Evolutionary conservation across 148 eudicot species (phyloP).

Genomic region (Camellia sinensis): DNA sequence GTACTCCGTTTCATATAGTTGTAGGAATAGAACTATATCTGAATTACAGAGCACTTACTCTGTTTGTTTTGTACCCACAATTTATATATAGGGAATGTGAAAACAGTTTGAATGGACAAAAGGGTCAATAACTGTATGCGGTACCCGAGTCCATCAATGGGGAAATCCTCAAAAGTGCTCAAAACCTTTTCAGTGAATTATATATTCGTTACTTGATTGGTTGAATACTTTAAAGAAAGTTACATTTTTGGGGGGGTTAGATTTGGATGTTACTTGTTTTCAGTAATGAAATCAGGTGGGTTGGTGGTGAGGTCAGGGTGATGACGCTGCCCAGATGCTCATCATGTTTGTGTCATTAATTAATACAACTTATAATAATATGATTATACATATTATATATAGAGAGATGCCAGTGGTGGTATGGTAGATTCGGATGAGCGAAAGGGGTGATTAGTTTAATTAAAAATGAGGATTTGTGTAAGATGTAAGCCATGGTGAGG

Average conservation of each 20-base stretch:
- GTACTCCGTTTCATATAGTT: conserved; percentile 9
- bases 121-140: background rate
- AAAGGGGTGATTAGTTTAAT: background rate
- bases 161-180: background rate
- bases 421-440: background rate
- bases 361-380: too few relatives aligned
- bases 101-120: background rate
- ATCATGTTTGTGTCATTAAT: background rate
- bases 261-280: too few relatives aligned
- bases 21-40: background rate
- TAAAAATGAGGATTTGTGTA: background rate
- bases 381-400: background rate
- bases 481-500: background rate
- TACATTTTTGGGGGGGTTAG: too few relatives aligned
- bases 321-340: background rate
- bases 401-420: too few relatives aligned
- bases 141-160: background rate
- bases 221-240: too few relatives aligned
- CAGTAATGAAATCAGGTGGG: too few relatives aligned
- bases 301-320: background rate
- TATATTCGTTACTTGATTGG: background rate
- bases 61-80: conserved; percentile 16
- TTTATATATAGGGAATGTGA: background rate
- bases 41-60: background rate
- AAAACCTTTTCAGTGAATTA: background rate